phyloP scores from a whole-genome alignment of 2,329 filamentous ascomycete genomes.

The Pseudodiploospora longispora region DNA sequence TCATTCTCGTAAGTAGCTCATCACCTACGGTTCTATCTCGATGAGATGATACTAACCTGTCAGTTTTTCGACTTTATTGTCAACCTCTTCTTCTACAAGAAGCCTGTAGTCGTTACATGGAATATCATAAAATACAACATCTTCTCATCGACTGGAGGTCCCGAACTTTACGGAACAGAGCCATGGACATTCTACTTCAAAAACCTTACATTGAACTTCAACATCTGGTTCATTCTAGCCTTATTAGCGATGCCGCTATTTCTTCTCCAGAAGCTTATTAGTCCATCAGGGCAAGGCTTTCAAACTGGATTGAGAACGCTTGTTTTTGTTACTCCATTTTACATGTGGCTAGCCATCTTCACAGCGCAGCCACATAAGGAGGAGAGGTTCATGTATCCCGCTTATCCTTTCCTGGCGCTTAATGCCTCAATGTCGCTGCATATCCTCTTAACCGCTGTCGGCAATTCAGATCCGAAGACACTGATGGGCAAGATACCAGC shows the following conservation, averaged over 20 bases:
- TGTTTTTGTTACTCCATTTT: constrained; percentile 78
- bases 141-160: constrained; percentile 72
- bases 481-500: constrained; percentile 65
- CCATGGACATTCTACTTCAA: constrained; percentile 95
- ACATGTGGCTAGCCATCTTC: constrained; percentile 90
- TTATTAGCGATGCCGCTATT: constrained; percentile 68
- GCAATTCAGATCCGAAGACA: constrained; percentile 58
- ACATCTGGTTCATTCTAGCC: constrained; percentile 83
- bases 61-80: constrained; percentile 61
- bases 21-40: neutral
- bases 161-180: constrained; percentile 90
- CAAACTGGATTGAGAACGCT: constrained; percentile 66
- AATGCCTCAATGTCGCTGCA: constrained; percentile 83
- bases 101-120: constrained; percentile 68
- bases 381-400: constrained; percentile 97
- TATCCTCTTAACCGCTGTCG: constrained; percentile 67
- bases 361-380: constrained; percentile 93
- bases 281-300: constrained; percentile 52
- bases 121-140: constrained; percentile 97
- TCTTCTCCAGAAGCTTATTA: constrained; percentile 60
- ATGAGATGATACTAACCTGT: neutral
- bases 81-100: constrained; percentile 81
- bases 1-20: constrained; percentile 55
- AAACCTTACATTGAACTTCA: constrained; percentile 90
- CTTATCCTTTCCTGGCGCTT: constrained; percentile 81